phyloP scores from a whole-genome alignment of 2,329 filamentous ascomycete genomes.

The Fusarium sp. region DNA sequence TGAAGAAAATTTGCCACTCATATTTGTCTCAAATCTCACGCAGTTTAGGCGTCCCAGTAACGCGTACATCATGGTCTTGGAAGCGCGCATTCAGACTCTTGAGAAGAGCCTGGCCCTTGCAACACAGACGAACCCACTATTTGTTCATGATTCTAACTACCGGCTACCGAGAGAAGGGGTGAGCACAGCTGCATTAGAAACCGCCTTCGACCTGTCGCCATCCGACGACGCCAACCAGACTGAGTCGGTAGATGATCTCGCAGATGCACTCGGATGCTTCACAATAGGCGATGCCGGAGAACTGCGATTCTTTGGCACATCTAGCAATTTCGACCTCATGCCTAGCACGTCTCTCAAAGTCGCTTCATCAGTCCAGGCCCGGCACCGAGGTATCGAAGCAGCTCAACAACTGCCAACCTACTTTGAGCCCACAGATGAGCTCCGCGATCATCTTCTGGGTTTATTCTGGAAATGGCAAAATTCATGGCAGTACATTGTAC shows the following conservation, averaged over 20 bases:
- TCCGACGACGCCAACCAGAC: neutral
- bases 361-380: slow-evolving; percentile 6
- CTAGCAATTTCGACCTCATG: neutral
- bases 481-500: slow-evolving; percentile 24
- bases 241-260: neutral
- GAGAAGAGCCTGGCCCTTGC: slow-evolving; percentile 7
- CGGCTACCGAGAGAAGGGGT: neutral
- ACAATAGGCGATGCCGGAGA: neutral
- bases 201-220: neutral
- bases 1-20: neutral
- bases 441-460: slow-evolving; percentile 13
- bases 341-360: neutral
- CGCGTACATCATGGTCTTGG: slow-evolving; percentile 11
- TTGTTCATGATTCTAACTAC: neutral
- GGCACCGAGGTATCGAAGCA: slow-evolving; percentile 1
- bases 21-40: neutral
- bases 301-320: neutral
- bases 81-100: slow-evolving; percentile 12
- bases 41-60: slow-evolving; percentile 17
- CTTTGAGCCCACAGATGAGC: slow-evolving; percentile 13
- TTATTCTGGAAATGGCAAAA: slow-evolving; percentile 29
- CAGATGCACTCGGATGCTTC: neutral
- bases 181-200: neutral
- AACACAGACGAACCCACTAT: neutral
- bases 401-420: slow-evolving; percentile 6